Base-by-base conservation (phyloP, 1,139 yeast genomes). In the Spencermartinsiella ligniputridi region DNA sequence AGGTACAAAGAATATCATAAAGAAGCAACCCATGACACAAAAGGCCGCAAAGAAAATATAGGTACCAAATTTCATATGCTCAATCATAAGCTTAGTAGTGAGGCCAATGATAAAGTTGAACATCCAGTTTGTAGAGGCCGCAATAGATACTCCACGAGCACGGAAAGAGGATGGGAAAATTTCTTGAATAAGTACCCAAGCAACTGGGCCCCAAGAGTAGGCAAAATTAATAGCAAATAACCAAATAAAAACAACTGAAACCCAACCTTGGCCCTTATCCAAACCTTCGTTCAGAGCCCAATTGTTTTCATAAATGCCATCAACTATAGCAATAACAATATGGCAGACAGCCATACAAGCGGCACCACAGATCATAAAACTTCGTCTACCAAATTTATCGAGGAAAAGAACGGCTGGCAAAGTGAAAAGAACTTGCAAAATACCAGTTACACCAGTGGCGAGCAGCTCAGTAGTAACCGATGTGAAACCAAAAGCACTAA, bases 71-170 rank as follows among this genome's bases (percentile, higher is more conserved):
- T 44, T 47, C 64, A 72, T 70, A 48, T 58, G 64, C 41, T 63
- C 55, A 55, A 72, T 69, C 46, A 74, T 73, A 15, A 41, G 49
- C 46, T 75, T 75, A 37, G 75, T 71, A 52, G 72, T 69, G 67
- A 71, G 64, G 42, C 76, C 79, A 62, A 75, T 72, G 47, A 78
- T 74, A 43, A 83, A 84, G 68, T 83, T 84, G 60, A 79, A 83
- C 52, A 83, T 64, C 94, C 94, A 84, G 68, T 84, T 84, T 40
- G 87, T 74, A n/a, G 90, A 83, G 19, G 85, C 80, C 41, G 86
- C 55, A 41, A 57, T 56, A 18, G 90, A 79, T 51, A 83, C 82
- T 11, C 89, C 84, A 64, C 81, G 81, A 57, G 84, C 87, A 67
- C 95, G 74, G 49, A 82, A 77, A 48, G 81, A 75, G 52, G 84